Conservation (phyloP, 805 yeast species). For the Kazachstania kunashirensis region DNA sequence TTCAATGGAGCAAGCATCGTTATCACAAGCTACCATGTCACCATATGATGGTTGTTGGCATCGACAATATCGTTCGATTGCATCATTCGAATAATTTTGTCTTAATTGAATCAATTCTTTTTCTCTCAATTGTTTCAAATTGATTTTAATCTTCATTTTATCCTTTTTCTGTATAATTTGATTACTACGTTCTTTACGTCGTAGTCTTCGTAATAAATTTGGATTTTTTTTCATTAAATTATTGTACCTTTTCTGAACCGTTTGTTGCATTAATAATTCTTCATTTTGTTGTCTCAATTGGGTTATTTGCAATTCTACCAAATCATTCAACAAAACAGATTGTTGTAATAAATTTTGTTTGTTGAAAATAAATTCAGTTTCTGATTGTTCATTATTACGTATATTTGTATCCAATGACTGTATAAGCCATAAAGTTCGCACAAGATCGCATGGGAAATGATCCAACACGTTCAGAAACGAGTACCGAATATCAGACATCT, state of each 20-base stretch:
- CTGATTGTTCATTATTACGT: neutral
- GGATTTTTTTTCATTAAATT: slow-evolving; percentile 2
- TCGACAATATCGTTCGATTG: slow-evolving; percentile 33
- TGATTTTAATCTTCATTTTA: slow-evolving; percentile 4
- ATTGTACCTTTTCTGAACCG: slow-evolving; percentile 6
- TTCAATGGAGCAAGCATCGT: slow-evolving; percentile 56
- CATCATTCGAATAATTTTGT: neutral
- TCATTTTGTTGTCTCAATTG: slow-evolving; percentile 6
- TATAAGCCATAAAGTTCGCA: slow-evolving; percentile 34
- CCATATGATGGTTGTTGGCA: slow-evolving; percentile 48
- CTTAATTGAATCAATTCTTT: neutral
- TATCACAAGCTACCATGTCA: slow-evolving; percentile 87
- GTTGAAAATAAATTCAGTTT: neutral
- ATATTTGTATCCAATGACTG: slow-evolving; percentile 27
- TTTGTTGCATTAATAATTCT: slow-evolving; percentile 7
- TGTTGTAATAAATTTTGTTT: slow-evolving; percentile 8
- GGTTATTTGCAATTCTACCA: slow-evolving; percentile 9
- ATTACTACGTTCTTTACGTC: neutral
- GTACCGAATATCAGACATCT: slow-evolving; percentile 29
- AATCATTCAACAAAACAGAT: slow-evolving; percentile 8
- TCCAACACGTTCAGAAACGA: slow-evolving; percentile 33
- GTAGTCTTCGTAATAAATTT: neutral
- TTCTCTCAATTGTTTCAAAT: slow-evolving; percentile 3
- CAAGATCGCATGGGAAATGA: slow-evolving; percentile 36
- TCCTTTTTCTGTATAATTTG: neutral